phyloP scores from a whole-genome alignment of 176 grass and related monocot species.

The Oryza longistaminata region DNA sequence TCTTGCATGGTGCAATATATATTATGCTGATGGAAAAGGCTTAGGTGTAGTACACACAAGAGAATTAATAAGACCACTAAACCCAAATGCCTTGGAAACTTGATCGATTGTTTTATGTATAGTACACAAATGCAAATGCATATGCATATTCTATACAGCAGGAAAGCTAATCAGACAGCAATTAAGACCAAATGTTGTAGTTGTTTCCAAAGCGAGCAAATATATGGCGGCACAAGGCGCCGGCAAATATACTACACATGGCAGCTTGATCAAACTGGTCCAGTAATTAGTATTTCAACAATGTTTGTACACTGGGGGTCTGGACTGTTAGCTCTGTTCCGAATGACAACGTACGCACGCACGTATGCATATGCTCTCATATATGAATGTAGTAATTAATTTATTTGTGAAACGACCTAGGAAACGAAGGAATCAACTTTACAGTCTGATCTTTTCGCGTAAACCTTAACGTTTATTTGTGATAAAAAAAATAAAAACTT shows the following conservation, averaged over 20 bases:
- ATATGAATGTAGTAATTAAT: too few species aligned
- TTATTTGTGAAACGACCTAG: too few species aligned
- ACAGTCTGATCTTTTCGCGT: too few species aligned
- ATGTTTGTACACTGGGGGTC: too few species aligned
- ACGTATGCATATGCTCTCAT: too few species aligned
- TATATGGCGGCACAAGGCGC: too few species aligned
- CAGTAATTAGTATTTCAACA: too few species aligned
- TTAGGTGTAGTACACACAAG: neutral
- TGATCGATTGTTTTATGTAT: neutral
- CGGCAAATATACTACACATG: neutral
- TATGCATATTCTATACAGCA: neutral
- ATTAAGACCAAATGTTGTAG: neutral
- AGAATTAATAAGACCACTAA: neutral
- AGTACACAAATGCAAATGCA: neutral
- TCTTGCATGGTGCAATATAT: too few species aligned
- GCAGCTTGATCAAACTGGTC: neutral
- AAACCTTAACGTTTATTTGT: too few species aligned
- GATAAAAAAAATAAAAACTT: too few species aligned
- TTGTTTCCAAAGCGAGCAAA: neutral
- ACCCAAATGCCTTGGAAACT: neutral
- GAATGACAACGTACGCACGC: neutral
- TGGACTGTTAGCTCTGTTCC: neutral
- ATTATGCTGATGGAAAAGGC: neutral
- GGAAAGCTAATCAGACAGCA: neutral
- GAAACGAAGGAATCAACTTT: too few species aligned